These are phyloP conservation scores for Phytophthora europaea DNA, from an alignment of 352 stramenopile species.

Conservation along the genomic window DNA sequence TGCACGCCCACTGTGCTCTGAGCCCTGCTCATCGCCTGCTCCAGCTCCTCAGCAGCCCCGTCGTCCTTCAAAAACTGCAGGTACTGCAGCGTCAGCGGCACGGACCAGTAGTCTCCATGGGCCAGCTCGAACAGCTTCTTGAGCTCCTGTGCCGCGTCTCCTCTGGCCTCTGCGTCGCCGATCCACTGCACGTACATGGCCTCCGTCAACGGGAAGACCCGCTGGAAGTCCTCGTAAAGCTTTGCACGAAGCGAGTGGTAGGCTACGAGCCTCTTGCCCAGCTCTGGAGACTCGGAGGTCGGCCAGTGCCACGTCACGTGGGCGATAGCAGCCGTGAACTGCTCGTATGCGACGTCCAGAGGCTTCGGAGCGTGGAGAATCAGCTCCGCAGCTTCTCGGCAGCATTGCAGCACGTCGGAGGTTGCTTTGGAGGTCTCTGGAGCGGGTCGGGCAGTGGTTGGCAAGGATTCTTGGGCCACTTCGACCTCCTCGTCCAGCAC, in stretches of 20 bases:
- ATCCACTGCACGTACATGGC: constrained; percentile 73
- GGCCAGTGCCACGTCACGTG: constrained; percentile 50
- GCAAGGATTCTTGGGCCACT: background rate
- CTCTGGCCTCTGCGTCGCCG: constrained; percentile 30
- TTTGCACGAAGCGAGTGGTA: constrained; percentile 42
- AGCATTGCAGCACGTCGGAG: constrained; percentile 27
- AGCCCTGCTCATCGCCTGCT: constrained; percentile 39
- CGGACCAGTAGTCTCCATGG: constrained; percentile 64
- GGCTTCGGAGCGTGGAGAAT: constrained; percentile 19
- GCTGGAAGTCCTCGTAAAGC: constrained; percentile 64
- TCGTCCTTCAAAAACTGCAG: constrained; percentile 50
- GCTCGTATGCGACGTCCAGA: constrained; percentile 46
- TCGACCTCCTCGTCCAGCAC: constrained; percentile 39
- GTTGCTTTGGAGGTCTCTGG: background rate
- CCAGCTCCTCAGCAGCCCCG: constrained; percentile 34
- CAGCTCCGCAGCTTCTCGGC: constrained; percentile 14
- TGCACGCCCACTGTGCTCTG: constrained; percentile 55
- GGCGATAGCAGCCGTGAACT: constrained; percentile 43
- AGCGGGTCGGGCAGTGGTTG: background rate
- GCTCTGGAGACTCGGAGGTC: constrained; percentile 8
- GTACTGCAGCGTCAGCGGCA: constrained; percentile 52
- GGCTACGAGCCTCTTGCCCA: constrained; percentile 11
- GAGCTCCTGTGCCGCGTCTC: constrained; percentile 5
- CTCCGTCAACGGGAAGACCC: constrained; percentile 61
- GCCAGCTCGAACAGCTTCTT: constrained; percentile 55